These are phyloP conservation scores for Globisporangium camurandrum DNA, from an alignment of 352 stramenopile genomes.

Conservation along the genomic window DNA sequence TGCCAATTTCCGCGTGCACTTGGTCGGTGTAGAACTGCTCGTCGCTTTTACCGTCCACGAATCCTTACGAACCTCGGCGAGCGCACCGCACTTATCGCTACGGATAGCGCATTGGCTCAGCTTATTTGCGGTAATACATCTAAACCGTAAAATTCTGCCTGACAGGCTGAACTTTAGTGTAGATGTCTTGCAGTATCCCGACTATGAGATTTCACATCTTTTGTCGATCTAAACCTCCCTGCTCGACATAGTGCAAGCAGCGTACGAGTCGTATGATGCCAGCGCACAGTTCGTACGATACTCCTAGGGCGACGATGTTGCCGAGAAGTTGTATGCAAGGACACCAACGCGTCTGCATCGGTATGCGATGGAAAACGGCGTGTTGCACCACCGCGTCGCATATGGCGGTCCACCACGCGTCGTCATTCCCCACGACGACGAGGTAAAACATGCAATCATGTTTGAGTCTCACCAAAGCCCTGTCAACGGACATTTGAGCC, in stretches of 20 bases:
- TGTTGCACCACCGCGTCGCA: background rate
- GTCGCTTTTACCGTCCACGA: background rate
- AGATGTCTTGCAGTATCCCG: background rate
- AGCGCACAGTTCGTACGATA: background rate
- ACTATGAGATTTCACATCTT: too few species aligned
- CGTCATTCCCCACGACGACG: background rate
- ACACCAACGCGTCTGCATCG: too few species aligned
- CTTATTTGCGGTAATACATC: background rate
- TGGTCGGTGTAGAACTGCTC: slow-evolving; percentile 9
- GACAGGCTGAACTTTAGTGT: background rate
- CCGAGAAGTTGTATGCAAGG: background rate
- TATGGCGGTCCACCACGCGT: background rate
- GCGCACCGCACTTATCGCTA: too few species aligned
- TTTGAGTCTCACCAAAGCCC: background rate
- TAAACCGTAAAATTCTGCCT: background rate
- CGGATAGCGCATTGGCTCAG: background rate
- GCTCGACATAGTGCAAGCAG: too few species aligned
- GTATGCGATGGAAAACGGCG: background rate
- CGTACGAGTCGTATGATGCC: background rate
- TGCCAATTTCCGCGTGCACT: slow-evolving; percentile 20
- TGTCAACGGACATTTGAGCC: background rate
- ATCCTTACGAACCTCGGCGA: background rate
- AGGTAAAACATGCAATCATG: background rate
- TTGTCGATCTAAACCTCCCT: too few species aligned
- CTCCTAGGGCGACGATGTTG: background rate